These are phyloP conservation scores for Ziziphus jujuba DNA, from an alignment of 306 rosid genomes.

Conservation along the genomic window DNA sequence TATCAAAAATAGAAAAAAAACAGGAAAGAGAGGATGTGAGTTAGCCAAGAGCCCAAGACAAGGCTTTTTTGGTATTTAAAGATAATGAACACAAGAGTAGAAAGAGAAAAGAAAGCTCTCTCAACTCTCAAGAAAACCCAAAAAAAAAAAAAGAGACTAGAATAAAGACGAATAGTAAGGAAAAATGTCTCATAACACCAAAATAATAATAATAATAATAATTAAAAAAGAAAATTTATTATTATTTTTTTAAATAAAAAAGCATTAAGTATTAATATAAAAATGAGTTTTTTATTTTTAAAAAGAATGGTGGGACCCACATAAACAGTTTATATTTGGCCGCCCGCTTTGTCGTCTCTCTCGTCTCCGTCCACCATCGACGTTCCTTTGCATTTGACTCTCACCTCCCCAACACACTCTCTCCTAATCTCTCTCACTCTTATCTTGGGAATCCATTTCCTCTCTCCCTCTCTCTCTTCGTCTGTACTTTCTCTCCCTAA, in stretches of 20 bases:
- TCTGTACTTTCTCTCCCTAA: slow-evolving; percentile 25
- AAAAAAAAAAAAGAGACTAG: too few relatives aligned
- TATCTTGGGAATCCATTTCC: slow-evolving; percentile 21
- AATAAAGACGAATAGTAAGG: too few relatives aligned
- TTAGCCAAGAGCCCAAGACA: too few relatives aligned
- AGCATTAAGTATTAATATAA: too few relatives aligned
- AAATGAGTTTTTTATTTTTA: neutral
- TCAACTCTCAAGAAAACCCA: too few relatives aligned
- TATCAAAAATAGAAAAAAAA: too few relatives aligned
- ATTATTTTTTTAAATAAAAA: neutral
- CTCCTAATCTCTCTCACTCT: slow-evolving; percentile 26
- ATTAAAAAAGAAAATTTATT: neutral
- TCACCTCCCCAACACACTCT: slow-evolving; percentile 15
- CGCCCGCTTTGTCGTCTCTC: slow-evolving; percentile 91
- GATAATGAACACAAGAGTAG: too few relatives aligned
- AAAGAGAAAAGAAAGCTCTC: too few relatives aligned
- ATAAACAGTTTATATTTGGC: slow-evolving; percentile 65
- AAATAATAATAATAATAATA: too few relatives aligned
- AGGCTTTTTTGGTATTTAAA: too few relatives aligned
- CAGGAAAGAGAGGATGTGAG: too few relatives aligned
- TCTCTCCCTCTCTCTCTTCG: slow-evolving; percentile 23
- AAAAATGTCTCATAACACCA: too few relatives aligned
- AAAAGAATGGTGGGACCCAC: slow-evolving; percentile 43
- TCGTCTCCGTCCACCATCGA: slow-evolving; percentile 76
- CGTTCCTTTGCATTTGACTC: slow-evolving; percentile 54